Conservation (phyloP, 805 yeast genomes). For the Spathaspora hagerdaliae region DNA sequence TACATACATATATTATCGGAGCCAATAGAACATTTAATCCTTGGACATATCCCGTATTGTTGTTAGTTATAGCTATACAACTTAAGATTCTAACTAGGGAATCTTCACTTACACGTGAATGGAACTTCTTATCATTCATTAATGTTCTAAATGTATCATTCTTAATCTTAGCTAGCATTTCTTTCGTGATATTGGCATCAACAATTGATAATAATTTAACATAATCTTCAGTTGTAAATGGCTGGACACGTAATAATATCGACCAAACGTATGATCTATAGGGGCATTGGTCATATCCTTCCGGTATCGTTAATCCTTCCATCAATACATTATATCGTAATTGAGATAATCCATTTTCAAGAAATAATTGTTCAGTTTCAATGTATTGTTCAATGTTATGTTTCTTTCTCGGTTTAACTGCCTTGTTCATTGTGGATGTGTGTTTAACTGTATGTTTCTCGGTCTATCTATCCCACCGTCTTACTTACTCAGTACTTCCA, state of each 20-base stretch:
- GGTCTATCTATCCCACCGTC: no score
- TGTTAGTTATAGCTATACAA: conserved; percentile 56
- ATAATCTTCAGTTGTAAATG: conserved; percentile 53
- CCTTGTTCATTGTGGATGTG: conserved; percentile 12
- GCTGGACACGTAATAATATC: conserved; percentile 61
- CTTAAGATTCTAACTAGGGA: conserved; percentile 65
- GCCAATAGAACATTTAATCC: conserved; percentile 88
- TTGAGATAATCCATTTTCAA: conserved; percentile 32
- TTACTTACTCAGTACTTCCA: no score
- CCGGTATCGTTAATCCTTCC: conserved; percentile 38
- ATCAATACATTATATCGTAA: conserved; percentile 35
- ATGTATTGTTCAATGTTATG: conserved; percentile 37
- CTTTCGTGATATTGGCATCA: conserved; percentile 49
- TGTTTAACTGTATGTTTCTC: no score
- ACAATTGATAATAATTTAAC: conserved; percentile 42
- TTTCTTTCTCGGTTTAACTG: conserved; percentile 19
- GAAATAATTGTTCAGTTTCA: conserved; percentile 29
- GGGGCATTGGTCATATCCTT: conserved; percentile 52
- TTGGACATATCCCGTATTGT: conserved; percentile 64
- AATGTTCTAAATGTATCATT: conserved; percentile 86
- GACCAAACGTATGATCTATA: conserved; percentile 81
- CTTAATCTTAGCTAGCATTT: conserved; percentile 62
- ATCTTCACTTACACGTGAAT: conserved; percentile 62
- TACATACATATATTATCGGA: conserved; percentile 69
- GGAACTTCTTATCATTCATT: conserved; percentile 67